Evolutionary conservation across 2,329 filamentous ascomycete species (phyloP).

Genomic region (Coniochaeta sp.): DNA sequence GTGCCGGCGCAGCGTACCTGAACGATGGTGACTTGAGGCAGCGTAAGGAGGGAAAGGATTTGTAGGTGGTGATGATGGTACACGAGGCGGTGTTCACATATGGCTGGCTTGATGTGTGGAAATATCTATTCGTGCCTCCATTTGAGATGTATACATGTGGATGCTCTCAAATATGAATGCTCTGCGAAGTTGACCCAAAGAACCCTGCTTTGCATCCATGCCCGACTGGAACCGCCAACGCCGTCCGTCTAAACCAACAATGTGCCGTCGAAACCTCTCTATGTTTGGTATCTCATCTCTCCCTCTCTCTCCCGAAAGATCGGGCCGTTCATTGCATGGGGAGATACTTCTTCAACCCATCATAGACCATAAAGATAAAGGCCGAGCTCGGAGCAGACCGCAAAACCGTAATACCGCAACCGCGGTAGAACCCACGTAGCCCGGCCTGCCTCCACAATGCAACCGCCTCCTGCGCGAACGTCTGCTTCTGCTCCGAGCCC

Average conservation of each 20-base stretch:
- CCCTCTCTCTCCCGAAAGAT: not conserved
- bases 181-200: not conserved
- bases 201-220: not conserved
- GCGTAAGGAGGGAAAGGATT: conserved; percentile 16
- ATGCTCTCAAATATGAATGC: not conserved
- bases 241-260: not conserved
- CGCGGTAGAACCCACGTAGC: conserved; percentile 78
- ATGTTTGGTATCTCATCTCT: not conserved
- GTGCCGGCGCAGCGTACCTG: conserved; percentile 58
- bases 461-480: conserved; percentile 65
- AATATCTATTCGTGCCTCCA: not conserved
- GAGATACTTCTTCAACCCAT: conserved; percentile 69
- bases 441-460: conserved; percentile 79
- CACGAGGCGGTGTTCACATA: not conserved
- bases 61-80: not conserved
- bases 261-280: not conserved
- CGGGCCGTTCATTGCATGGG: conserved; percentile 27
- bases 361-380: conserved; percentile 94
- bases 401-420: conserved; percentile 87
- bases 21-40: conserved; percentile 57
- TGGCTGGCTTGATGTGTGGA: not conserved
- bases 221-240: not conserved
- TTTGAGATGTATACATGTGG: not conserved
- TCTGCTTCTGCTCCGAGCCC: conserved; percentile 39
- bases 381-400: conserved; percentile 92